phyloP scores from a whole-genome alignment of 345 rosid genomes.

The Zanthoxylum bungeanum region DNA sequence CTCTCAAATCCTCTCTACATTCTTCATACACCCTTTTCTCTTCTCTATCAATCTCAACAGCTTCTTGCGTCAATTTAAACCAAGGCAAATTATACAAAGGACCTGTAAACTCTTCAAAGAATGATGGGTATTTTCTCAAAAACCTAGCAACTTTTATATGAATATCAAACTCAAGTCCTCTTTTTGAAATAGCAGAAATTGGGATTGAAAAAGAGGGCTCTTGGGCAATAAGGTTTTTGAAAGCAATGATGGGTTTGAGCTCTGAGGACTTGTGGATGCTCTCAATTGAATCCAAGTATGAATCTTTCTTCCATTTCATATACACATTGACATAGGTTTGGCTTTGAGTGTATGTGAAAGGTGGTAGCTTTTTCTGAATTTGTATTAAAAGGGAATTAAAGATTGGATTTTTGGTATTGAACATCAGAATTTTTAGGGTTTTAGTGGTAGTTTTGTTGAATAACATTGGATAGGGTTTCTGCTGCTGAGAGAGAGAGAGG shows the following conservation, averaged over 20 bases:
- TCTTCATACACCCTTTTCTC: conserved; percentile 48
- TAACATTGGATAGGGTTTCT: conserved; percentile 28
- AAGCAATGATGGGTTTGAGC: conserved; percentile 61
- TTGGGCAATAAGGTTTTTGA: conserved; percentile 54
- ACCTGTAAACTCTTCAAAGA: conserved; percentile 78
- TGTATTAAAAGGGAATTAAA: not conserved
- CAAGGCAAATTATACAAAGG: conserved; percentile 77
- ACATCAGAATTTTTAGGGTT: conserved; percentile 32
- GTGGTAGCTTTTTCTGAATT: conserved; percentile 2
- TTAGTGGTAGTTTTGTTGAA: conserved; percentile 24
- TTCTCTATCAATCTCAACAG: conserved; percentile 53
- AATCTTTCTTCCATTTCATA: conserved; percentile 93
- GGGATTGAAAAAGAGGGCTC: conserved; percentile 62
- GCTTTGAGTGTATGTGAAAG: conserved; percentile 27
- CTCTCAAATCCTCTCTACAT: conserved; percentile 46
- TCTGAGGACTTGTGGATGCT: conserved; percentile 62
- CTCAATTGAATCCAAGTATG: conserved; percentile 60
- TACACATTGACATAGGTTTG: conserved; percentile 62
- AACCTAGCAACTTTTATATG: conserved; percentile 68
- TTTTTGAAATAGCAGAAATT: conserved; percentile 70
- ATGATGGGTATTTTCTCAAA: conserved; percentile 64
- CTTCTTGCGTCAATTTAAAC: conserved; percentile 78
- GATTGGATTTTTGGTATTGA: conserved; percentile 18
- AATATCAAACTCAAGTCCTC: conserved; percentile 57
- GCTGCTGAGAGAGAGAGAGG: not conserved